Evolutionary conservation across 2,329 filamentous ascomycete genomes (phyloP).

Genomic region (Pseudogymnoascus sp.): DNA sequence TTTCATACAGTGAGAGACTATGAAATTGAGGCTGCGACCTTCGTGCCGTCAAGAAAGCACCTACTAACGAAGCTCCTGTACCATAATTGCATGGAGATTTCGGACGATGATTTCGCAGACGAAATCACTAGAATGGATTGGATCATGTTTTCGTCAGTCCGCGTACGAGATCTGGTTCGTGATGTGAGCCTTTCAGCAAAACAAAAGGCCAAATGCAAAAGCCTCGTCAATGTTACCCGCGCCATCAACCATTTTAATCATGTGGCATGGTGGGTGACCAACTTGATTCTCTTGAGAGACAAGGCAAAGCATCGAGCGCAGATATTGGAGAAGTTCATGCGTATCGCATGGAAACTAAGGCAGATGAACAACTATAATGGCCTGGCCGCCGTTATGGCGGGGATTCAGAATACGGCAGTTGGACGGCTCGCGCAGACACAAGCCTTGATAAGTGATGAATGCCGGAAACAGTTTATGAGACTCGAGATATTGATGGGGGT

Average conservation of each 20-base stretch:
- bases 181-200: conserved; percentile 72
- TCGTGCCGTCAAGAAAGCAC: conserved; percentile 64
- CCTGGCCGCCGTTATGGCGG: conserved; percentile 86
- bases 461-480: conserved; percentile 79
- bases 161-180: conserved; percentile 85
- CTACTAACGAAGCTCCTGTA: conserved; percentile 80
- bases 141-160: conserved; percentile 95
- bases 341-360: conserved; percentile 75
- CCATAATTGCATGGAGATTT: conserved; percentile 80
- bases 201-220: conserved; percentile 68
- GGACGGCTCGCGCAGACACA: conserved; percentile 77
- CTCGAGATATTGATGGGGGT: conserved; percentile 89
- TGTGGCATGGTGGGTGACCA: conserved; percentile 73
- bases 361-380: conserved; percentile 97
- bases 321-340: conserved; percentile 94
- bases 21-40: conserved; percentile 65
- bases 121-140: conserved; percentile 95
- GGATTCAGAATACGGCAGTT: conserved; percentile 81
- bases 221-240: conserved; percentile 79
- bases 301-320: conserved; percentile 92
- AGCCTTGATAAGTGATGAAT: conserved; percentile 62
- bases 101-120: conserved; percentile 78
- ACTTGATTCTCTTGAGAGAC: conserved; percentile 80
- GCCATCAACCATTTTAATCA: conserved; percentile 94
- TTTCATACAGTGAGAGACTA: conserved; percentile 71